Evolutionary conservation across 2,329 filamentous ascomycete genomes (phyloP).

Genomic region (Penicillium oxalicum): DNA sequence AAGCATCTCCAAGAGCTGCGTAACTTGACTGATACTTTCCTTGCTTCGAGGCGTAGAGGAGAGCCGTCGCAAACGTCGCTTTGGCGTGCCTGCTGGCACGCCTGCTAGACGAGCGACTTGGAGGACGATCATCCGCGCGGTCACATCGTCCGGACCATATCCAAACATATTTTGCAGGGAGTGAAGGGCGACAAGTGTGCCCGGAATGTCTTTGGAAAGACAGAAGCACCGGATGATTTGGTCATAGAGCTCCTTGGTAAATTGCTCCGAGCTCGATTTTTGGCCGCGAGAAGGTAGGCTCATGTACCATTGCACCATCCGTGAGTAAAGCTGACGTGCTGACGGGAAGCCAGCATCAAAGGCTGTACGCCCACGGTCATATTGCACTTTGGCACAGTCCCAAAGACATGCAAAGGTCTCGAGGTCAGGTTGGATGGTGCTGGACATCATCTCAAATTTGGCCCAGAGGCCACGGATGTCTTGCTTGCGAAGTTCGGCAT

Average conservation of each 20-base stretch:
- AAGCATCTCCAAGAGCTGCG: constrained; percentile 41
- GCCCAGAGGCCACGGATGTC: constrained; percentile 50
- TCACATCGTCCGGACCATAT: constrained; percentile 43
- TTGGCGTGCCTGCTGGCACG: constrained; percentile 28
- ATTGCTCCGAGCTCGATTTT: constrained; percentile 29
- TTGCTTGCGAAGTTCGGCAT: constrained; percentile 57
- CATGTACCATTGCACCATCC: constrained; percentile 46
- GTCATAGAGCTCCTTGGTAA: constrained; percentile 48
- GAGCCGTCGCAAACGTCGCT: constrained; percentile 37
- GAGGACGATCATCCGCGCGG: constrained; percentile 44
- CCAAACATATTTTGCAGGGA: constrained; percentile 42
- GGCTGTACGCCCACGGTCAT: constrained; percentile 43
- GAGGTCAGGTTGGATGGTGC: constrained; percentile 55
- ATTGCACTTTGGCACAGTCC: constrained; percentile 46
- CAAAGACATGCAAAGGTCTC: constrained; percentile 66
- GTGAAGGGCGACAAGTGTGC: constrained; percentile 46
- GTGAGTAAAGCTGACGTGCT: constrained; percentile 41
- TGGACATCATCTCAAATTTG: constrained; percentile 52
- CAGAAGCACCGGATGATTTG: constrained; percentile 49
- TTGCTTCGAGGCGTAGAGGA: constrained; percentile 38
- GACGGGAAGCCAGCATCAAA: constrained; percentile 44
- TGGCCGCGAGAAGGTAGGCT: constrained; percentile 26
- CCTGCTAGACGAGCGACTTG: constrained; percentile 44
- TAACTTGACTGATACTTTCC: constrained; percentile 41
- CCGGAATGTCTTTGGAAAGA: constrained; percentile 44